Evolutionary conservation across 179 eudicot species (phyloP), one percentile per base, ranked within the genome.

Genomic region (Spergularia azorica): DNA sequence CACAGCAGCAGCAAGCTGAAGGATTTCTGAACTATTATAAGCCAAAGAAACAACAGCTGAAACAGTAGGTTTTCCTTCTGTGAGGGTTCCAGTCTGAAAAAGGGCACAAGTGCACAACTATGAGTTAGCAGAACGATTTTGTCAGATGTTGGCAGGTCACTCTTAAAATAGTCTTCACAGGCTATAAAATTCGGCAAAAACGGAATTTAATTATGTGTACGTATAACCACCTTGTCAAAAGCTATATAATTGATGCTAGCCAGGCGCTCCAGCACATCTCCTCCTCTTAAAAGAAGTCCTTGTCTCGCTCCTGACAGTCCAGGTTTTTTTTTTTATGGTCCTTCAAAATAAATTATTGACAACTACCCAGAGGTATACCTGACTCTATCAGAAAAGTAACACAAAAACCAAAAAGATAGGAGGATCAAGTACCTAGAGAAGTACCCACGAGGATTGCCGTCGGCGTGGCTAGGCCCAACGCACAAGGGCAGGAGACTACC

Each of bases 401-500:
- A 54, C 32, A 63, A n/a, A 67, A 64, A 75, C 70, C 5, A 68
- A 50, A 60, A 64, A 70, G 63, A 4, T 66, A 20, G 75, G 83
- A 41, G 69, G 20, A 16, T 66, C 15, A 77, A 48, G 50, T 95
- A 95, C 98, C 98, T 67, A 93, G 89, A 70, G 98, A 95, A 65
- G 96, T 93, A 78, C 98, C 98, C 76, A 95, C 97, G 62, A 95
- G 89, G 76, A 95, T 93, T 80, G 98, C 98, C 10, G 97, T 95
- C 55, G 98, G 98, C 63, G 98, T 95, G 72, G 98, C 98, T 81
- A 95, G 98, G 82, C 98, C 98, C 78, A 95, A 86, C 52, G 98
- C 98, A 84, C 97, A 95, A 46, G 98, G 98, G 79, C 97, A 95
- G 77, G 98, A 95, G 71, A 95, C 98, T 63, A 95, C 98, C 98